Evolutionary conservation across 495 filamentous ascomycete genomes (phyloP).

Genomic region (Tuber melanosporum): DNA sequence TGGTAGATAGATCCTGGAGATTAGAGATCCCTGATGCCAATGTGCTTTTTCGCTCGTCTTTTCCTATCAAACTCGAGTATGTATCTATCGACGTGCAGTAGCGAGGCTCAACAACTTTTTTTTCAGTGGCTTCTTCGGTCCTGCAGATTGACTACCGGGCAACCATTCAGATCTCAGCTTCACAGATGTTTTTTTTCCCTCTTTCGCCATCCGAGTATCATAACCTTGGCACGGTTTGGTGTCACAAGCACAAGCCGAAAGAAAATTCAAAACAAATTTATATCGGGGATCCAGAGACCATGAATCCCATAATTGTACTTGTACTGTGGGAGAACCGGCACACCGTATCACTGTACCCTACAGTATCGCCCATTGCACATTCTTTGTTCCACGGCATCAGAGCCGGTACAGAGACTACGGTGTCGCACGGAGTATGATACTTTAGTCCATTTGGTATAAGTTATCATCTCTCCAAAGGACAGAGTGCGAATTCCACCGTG

Average conservation of each 20-base stretch:
- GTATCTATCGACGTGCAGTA: background rate
- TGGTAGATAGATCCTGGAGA: background rate
- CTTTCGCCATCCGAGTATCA: background rate
- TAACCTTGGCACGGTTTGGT: background rate
- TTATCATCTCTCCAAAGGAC: background rate
- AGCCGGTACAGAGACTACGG: background rate
- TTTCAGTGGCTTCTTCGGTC: background rate
- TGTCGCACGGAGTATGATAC: background rate
- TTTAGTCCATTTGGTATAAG: background rate
- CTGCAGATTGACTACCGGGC: background rate
- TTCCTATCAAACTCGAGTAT: background rate
- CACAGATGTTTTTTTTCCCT: background rate
- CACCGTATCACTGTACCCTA: no score
- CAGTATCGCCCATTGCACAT: background rate
- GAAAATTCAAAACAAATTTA: background rate
- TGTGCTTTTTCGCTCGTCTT: background rate
- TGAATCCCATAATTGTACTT: background rate
- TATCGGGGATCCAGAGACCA: background rate
- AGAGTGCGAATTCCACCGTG: background rate
- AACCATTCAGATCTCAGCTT: background rate
- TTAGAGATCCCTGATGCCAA: background rate
- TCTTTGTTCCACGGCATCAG: background rate
- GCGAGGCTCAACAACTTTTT: constrained; percentile 1
- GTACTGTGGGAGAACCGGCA: background rate
- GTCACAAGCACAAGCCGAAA: background rate